These are phyloP conservation scores for Cladosporium oxysporum DNA, from an alignment of 2,329 filamentous ascomycete species.

Conservation along the genomic window DNA sequence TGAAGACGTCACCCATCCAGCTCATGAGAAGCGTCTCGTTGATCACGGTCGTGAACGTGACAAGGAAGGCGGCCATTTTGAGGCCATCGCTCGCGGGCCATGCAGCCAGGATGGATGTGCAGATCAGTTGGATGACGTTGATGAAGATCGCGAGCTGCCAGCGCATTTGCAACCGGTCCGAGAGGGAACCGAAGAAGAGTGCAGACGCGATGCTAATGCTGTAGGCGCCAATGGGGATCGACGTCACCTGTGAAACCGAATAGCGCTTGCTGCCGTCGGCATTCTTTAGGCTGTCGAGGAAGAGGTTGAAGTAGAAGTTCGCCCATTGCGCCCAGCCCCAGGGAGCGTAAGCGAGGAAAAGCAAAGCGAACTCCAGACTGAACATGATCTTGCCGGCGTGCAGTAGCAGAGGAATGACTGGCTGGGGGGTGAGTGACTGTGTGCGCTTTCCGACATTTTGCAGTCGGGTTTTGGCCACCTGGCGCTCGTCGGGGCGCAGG, in stretches of 20 bases:
- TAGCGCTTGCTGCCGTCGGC: constrained; percentile 14
- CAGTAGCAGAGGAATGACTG: constrained; percentile 7
- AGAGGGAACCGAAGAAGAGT: constrained; percentile 12
- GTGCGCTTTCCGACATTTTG: constrained; percentile 15
- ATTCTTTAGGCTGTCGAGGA: constrained; percentile 16
- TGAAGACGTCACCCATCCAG: constrained; percentile 17
- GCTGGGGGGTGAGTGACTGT: constrained; percentile 1
- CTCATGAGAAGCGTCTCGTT: constrained; percentile 18
- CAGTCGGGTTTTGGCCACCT: background rate
- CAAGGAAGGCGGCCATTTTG: constrained; percentile 5
- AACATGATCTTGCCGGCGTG: constrained; percentile 14
- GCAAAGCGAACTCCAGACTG: constrained; percentile 6
- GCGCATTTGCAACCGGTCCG: constrained; percentile 17
- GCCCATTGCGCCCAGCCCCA: constrained; percentile 17
- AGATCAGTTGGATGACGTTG: constrained; percentile 11
- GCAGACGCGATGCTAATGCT: constrained; percentile 10
- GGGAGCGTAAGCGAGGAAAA: constrained; percentile 16
- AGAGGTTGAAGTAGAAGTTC: constrained; percentile 20
- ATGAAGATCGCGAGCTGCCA: constrained; percentile 21
- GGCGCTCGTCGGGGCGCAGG: constrained; percentile 4
- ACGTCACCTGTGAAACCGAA: constrained; percentile 4
- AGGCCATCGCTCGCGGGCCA: constrained; percentile 6
- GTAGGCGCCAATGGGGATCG: constrained; percentile 15
- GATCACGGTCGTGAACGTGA: constrained; percentile 9
- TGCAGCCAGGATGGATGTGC: constrained; percentile 6